These are phyloP conservation scores for Elaeis oleifera DNA, from an alignment of 202 grass and related monocot genomes.

Conservation along the genomic window DNA sequence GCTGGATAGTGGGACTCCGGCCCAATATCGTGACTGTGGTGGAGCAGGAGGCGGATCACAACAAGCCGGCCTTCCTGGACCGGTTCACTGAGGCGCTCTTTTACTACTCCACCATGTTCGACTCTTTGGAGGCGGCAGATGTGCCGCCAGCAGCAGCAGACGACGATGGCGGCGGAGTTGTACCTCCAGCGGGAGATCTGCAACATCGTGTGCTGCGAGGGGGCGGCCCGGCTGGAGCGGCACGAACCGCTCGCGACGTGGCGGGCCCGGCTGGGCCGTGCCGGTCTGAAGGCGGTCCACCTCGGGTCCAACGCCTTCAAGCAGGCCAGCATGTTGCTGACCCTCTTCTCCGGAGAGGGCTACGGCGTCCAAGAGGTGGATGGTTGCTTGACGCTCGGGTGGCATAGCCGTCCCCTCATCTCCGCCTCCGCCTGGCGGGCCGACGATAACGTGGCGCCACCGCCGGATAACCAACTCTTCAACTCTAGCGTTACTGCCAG, in stretches of 20 bases:
- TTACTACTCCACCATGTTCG: too few species aligned
- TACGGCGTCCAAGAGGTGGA: slow-evolving; percentile 14
- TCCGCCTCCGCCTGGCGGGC: slow-evolving; percentile 9
- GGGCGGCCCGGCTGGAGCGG: slow-evolving; percentile 2
- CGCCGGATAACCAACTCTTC: too few species aligned
- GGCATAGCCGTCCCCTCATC: slow-evolving; percentile 9
- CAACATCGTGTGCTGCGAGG: background rate
- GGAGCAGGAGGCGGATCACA: too few species aligned
- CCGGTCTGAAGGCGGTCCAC: background rate
- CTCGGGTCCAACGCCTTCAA: slow-evolving; percentile 8
- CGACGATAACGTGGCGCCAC: slow-evolving; percentile 1
- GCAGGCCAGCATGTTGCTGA: slow-evolving; percentile 5
- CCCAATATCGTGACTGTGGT: too few species aligned
- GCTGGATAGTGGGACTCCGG: too few species aligned
- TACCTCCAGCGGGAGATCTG: background rate
- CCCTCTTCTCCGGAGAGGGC: slow-evolving; percentile 6
- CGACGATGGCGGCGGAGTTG: background rate
- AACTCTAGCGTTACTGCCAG: too few species aligned
- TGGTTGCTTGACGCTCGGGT: background rate
- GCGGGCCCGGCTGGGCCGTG: background rate
- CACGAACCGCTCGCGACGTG: slow-evolving; percentile 1
- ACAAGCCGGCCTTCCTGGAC: too few species aligned
- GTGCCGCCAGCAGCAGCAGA: background rate
- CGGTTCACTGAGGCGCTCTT: too few species aligned
- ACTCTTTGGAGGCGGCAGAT: too few species aligned